Conservation (phyloP, 176 grass and related monocot genomes). For the Secale cereale region DNA sequence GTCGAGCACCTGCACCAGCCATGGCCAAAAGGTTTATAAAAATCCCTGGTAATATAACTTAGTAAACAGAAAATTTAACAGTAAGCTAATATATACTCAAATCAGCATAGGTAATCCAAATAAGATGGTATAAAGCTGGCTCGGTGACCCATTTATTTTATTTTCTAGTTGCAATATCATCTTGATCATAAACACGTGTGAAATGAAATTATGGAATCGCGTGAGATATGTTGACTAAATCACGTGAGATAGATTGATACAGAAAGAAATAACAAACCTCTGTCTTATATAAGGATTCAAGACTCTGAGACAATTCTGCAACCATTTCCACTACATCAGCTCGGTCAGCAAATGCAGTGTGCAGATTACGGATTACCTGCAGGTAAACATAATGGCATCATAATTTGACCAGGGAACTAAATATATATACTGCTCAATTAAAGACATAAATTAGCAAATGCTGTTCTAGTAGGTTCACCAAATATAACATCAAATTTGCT, state of each 20-base stretch:
- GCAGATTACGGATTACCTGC: slow-evolving; percentile 84
- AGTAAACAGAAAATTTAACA: slow-evolving; percentile 5
- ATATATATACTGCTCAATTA: background rate
- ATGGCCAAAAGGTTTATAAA: slow-evolving; percentile 15
- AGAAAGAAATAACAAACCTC: slow-evolving; percentile 49
- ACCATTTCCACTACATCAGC: slow-evolving; percentile 68
- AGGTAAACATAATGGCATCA: slow-evolving; percentile 25
- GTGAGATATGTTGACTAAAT: background rate
- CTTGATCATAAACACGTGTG: background rate
- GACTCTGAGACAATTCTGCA: slow-evolving; percentile 54
- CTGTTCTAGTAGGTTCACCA: background rate
- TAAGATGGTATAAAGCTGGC: background rate
- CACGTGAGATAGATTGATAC: background rate
- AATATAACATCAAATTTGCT: background rate
- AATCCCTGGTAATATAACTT: slow-evolving; percentile 8
- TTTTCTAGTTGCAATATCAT: background rate
- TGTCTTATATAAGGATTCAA: slow-evolving; percentile 78
- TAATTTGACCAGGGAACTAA: slow-evolving; percentile 23
- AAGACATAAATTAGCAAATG: background rate
- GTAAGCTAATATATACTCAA: slow-evolving; percentile 15
- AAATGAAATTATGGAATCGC: slow-evolving; percentile 9
- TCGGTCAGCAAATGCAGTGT: slow-evolving; percentile 64
- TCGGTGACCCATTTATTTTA: background rate
- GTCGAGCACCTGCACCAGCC: slow-evolving; percentile 60
- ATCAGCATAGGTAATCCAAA: background rate